Evolutionary conservation across 495 filamentous ascomycete species (phyloP).

Genomic region (Tuber microsphaerosporum): DNA sequence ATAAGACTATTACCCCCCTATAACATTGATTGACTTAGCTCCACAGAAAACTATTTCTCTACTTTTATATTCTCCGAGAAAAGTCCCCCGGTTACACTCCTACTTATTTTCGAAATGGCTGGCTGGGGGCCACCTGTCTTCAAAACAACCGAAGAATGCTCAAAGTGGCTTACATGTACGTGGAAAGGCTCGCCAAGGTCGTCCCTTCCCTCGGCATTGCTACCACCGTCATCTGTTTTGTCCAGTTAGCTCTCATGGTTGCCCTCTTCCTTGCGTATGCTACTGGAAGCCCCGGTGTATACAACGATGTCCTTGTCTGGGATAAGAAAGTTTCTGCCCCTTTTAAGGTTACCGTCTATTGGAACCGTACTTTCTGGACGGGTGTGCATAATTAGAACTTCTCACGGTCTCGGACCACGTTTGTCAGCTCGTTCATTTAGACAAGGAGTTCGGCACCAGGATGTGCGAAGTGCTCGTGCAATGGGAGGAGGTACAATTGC

Average conservation of each 20-base stretch:
- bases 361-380: conserved; percentile 24
- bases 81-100: not conserved
- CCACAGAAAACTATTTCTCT: not conserved
- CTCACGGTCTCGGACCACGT: conserved; percentile 9
- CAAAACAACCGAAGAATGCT: not conserved
- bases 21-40: not conserved
- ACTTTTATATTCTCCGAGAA: not conserved
- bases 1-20: not conserved
- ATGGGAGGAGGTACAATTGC: conserved; percentile 24
- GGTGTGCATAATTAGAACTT: conserved; percentile 3
- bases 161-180: not conserved
- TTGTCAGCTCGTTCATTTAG: conserved; percentile 20
- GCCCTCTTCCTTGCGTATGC: conserved; percentile 7
- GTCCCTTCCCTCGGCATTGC: not conserved
- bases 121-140: not conserved
- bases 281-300: conserved; percentile 25
- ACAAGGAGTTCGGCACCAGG: conserved; percentile 19
- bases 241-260: not conserved
- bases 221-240: not conserved
- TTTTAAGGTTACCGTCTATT: conserved; percentile 28
- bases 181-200: not conserved
- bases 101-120: not conserved
- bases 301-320: conserved; percentile 31
- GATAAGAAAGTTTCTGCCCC: conserved; percentile 17
- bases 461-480: conserved; percentile 16